Base-by-base conservation (phyloP, 2,329 filamentous ascomycete species). In the Teratosphaeria zuluensis region DNA sequence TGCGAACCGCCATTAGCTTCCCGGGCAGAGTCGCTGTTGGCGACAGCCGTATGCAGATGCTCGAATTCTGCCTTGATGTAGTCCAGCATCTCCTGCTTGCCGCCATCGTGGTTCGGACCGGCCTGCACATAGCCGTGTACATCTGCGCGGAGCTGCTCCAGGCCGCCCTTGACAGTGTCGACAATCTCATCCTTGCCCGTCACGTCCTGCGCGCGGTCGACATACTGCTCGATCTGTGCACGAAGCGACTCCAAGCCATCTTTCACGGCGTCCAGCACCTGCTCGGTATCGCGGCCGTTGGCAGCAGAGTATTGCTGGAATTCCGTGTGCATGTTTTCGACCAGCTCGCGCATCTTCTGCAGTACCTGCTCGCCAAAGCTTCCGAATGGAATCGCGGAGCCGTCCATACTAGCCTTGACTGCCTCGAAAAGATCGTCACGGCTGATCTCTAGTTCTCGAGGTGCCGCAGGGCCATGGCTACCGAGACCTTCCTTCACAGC, bases 181-280 rank as follows among this genome's bases (percentile, higher is more conserved):
- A 92, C 81, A 59, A 94, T 86, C 61, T 94, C 89, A 64, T 92
- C 87, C 61, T 92, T 90, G 21, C 83, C 83, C 1, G 85, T 81
- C 1, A 83, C 80, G 60, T 88, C 88, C 16, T 84, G 80, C 7
- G 85, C 83, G 53, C 84, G 85, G 66, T 92, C 86, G 59, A 94
- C 85, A 64, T 95, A 95, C 51, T 78, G 79, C 69, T 96, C 90
- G 57, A 97, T 89, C 59, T 95, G 88, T 12, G 78, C 76, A 11
- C 90, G 85, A 6, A 97, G 81, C 64, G 84, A 86, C 65, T 95
- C 90, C 14, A 96, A 80, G 0, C 91, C 91, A 69, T 95, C 90
- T 65, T 90, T 92, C 51, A 95, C 86, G 0, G 90, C 89, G 71
- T 94, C 89, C 4, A 96, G 78, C 12, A 95, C 85, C 71, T 96